A percentile compares a stretch with the other conserved stretches of the same genome.
Conservation (phyloP, 768 basidiomycete genomes). For the Tylopilus rubrobrunneus region DNA sequence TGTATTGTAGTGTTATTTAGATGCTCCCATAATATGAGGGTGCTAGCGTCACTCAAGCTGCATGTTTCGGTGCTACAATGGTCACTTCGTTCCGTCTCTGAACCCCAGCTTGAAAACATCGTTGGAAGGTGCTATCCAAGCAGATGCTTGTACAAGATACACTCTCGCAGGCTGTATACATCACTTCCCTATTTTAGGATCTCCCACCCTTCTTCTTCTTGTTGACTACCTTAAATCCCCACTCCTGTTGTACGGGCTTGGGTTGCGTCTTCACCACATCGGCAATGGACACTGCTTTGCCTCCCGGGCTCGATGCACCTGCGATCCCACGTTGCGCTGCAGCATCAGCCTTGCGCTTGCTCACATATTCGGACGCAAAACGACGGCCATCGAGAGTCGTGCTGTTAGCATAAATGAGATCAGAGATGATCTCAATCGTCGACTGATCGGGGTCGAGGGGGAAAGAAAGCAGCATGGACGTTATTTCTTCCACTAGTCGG, state of each 20-base stretch:
- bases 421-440: conserved; percentile 89
- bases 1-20: conserved; percentile 19
- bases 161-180: not conserved
- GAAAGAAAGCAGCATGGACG: conserved; percentile 92
- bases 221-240: conserved; percentile 92
- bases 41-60: not conserved
- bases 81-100: not conserved
- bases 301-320: conserved; percentile 28
- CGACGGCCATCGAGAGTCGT: conserved; percentile 93
- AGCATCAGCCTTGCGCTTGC: conserved; percentile 82
- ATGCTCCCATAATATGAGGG: not conserved
- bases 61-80: not conserved
- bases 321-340: conserved; percentile 46
- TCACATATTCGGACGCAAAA: conserved; percentile 90
- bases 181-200: conserved; percentile 33
- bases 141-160: conserved; percentile 16
- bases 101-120: not conserved
- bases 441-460: conserved; percentile 82
- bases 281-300: conserved; percentile 69
- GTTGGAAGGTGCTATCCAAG: conserved; percentile 22
- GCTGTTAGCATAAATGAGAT: conserved; percentile 91
- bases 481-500: conserved; percentile 85
- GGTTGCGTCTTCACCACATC: conserved; percentile 90
- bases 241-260: conserved; percentile 70
- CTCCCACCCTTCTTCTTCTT: conserved; percentile 88